Percentiles rank a stretch among this genome's conserved stretches.
phyloP scores from a whole-genome alignment of 345 rosid species.

The Streptanthus diversifolius region DNA sequence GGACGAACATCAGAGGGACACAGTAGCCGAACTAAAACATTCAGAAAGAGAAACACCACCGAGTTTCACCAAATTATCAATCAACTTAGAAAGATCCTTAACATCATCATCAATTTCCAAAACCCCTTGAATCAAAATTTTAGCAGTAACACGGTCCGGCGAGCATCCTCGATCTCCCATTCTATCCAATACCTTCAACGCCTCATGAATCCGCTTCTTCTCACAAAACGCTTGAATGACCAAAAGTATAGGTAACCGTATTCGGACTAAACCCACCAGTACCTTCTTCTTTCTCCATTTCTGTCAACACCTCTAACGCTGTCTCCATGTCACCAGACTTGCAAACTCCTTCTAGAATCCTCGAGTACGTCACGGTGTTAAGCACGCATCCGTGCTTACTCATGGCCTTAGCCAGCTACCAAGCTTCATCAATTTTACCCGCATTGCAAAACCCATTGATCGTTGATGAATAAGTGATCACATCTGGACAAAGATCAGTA shows the following conservation, averaged over 20 bases:
- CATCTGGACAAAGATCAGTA: constrained; percentile 57
- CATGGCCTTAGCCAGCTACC: constrained; percentile 51
- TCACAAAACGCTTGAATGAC: constrained; percentile 59
- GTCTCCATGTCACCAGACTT: constrained; percentile 48
- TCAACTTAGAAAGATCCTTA: constrained; percentile 53
- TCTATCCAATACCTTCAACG: constrained; percentile 61
- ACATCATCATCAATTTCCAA: constrained; percentile 43
- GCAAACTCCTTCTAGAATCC: constrained; percentile 64
- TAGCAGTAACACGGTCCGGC: constrained; percentile 70
- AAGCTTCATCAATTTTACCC: constrained; percentile 64
- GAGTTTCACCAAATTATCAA: constrained; percentile 48
- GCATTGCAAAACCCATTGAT: constrained; percentile 65
- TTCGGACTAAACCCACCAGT: constrained; percentile 45
- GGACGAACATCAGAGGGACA: constrained; percentile 43
- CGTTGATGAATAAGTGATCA: constrained; percentile 56
- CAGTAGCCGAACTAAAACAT: constrained; percentile 61
- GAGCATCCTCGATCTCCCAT: constrained; percentile 57
- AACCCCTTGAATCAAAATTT: constrained; percentile 58
- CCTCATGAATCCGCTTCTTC: constrained; percentile 49
- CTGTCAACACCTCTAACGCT: constrained; percentile 56
- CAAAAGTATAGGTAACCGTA: constrained; percentile 61
- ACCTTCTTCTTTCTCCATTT: constrained; percentile 67
- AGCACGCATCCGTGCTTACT: constrained; percentile 51
- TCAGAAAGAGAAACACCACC: constrained; percentile 58
- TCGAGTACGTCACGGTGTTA: constrained; percentile 59